A percentile compares a stretch with the other conserved stretches of the same genome.
These are phyloP conservation scores for Eucalyptus pauciflora DNA, from an alignment of 345 rosid species.

Conservation along the genomic window DNA sequence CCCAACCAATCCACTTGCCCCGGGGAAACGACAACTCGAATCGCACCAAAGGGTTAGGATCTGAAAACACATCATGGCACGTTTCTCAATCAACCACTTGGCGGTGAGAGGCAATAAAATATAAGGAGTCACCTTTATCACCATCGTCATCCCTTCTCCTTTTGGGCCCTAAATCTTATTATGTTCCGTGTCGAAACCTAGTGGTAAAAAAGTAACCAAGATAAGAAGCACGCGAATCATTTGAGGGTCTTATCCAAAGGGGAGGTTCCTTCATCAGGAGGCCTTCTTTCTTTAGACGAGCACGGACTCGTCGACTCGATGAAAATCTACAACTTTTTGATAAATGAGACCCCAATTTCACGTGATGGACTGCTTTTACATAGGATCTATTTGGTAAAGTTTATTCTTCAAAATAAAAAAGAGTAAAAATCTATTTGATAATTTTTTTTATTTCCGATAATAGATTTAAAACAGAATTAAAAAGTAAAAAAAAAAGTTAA, in stretches of 20 bases:
- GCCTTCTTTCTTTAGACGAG: neutral
- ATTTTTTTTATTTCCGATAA: no score
- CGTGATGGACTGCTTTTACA: neutral
- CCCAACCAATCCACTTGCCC: neutral
- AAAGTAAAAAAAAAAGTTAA: rapidly evolving
- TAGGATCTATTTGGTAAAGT: no score
- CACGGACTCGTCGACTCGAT: neutral
- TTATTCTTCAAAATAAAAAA: no score
- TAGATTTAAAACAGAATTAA: no score
- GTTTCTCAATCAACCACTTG: neutral
- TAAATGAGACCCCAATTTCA: neutral
- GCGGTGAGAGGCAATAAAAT: neutral
- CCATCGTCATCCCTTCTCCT: neutral
- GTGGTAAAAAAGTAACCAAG: neutral
- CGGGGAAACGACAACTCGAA: neutral
- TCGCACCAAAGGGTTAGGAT: neutral
- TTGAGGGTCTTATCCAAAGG: neutral
- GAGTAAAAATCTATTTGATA: rapidly evolving
- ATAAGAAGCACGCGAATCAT: neutral
- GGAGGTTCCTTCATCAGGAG: neutral
- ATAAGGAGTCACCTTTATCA: neutral
- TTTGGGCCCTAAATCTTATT: neutral
- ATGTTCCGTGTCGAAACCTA: neutral
- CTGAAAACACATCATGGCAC: neutral
- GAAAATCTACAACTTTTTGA: neutral